These are phyloP conservation scores for Lentinula raphanica DNA, from an alignment of 768 basidiomycete species.

Conservation along the genomic window DNA sequence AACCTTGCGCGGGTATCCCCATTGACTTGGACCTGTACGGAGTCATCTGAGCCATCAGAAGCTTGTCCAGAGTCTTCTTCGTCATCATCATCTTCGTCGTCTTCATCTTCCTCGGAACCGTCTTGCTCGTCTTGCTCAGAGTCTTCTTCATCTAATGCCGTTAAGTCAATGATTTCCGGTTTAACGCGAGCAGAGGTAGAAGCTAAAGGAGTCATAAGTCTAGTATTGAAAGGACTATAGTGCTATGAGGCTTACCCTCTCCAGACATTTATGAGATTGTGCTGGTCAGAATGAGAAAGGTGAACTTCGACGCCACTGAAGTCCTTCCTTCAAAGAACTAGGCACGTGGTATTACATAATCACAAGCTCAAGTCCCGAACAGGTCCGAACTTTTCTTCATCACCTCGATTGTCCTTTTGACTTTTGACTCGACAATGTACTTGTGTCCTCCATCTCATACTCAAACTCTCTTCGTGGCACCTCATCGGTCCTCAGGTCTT, in stretches of 20 bases:
- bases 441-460: too few species aligned
- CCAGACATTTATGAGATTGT: background rate
- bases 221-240: too few species aligned
- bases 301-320: too few species aligned
- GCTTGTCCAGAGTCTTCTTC: slow-evolving; percentile 11
- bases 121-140: slow-evolving; percentile 16
- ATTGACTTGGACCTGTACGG: slow-evolving; percentile 28
- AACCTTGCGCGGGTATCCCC: slow-evolving; percentile 37
- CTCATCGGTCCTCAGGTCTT: too few species aligned
- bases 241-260: background rate
- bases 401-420: too few species aligned
- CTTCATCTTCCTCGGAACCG: background rate
- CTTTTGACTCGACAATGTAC: too few species aligned
- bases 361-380: background rate
- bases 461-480: too few species aligned
- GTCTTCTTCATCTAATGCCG: slow-evolving; percentile 29
- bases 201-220: too few species aligned
- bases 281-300: background rate
- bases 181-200: background rate
- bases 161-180: slow-evolving; percentile 37
- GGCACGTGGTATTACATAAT: too few species aligned
- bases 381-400: too few species aligned
- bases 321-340: too few species aligned
- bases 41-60: slow-evolving; percentile 27
- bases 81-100: slow-evolving; percentile 12